phyloP scores from a whole-genome alignment of 2,329 filamentous ascomycete species.

The Cordyceps tenuipes region DNA sequence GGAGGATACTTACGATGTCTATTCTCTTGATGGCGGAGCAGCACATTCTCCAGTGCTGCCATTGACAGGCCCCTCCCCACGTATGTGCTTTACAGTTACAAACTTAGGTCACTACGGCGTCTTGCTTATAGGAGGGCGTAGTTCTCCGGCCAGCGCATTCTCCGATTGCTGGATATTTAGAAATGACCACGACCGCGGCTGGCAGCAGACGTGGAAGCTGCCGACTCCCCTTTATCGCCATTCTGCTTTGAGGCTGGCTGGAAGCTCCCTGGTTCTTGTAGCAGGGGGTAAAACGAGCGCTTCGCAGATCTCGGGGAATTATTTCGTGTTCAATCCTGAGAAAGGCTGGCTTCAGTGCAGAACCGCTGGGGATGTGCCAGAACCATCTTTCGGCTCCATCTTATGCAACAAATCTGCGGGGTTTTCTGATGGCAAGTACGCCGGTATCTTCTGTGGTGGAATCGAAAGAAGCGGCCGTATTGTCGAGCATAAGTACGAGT shows the following conservation, averaged over 20 bases:
- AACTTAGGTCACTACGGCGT: slow-evolving; percentile 48
- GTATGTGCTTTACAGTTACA: slow-evolving; percentile 73
- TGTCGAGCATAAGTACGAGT: slow-evolving; percentile 54
- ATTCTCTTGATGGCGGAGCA: slow-evolving; percentile 19
- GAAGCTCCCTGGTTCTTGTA: slow-evolving; percentile 46
- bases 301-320: slow-evolving; percentile 39
- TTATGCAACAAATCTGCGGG: slow-evolving; percentile 22
- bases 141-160: slow-evolving; percentile 62
- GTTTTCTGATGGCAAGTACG: slow-evolving; percentile 25
- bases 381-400: slow-evolving; percentile 36
- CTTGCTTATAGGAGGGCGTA: slow-evolving; percentile 67
- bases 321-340: slow-evolving; percentile 42
- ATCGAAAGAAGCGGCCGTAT: slow-evolving; percentile 58
- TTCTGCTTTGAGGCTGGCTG: slow-evolving; percentile 44
- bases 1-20: slow-evolving; percentile 44
- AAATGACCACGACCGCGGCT: slow-evolving; percentile 39
- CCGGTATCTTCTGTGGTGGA: slow-evolving; percentile 64
- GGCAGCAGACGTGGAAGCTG: slow-evolving; percentile 59
- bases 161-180: slow-evolving; percentile 69
- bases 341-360: slow-evolving; percentile 40
- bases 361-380: slow-evolving; percentile 25
- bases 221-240: slow-evolving; percentile 70
- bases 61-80: slow-evolving; percentile 23
- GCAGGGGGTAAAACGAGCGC: slow-evolving; percentile 52
- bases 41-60: slow-evolving; percentile 21